Evolutionary conservation across 805 yeast genomes (phyloP).

Genomic region (Candida suzukii): DNA sequence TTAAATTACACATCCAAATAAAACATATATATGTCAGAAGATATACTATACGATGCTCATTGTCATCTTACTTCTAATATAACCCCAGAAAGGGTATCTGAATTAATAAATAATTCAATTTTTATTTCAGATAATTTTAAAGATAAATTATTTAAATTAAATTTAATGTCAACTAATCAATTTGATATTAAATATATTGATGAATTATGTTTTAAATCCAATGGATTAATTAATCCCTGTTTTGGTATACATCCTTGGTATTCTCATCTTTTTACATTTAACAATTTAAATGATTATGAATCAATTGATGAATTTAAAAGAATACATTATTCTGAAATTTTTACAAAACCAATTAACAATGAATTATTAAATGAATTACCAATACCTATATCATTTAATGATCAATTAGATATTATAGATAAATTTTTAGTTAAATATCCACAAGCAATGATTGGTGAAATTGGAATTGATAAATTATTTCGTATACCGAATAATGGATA

Average conservation of each 20-base stretch:
- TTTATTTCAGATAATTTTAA: background rate
- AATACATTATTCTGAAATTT: conserved; percentile 50
- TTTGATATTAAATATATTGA: conserved; percentile 26
- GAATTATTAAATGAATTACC: conserved; percentile 48
- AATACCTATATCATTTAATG: conserved; percentile 41
- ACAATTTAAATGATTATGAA: conserved; percentile 5
- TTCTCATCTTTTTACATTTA: conserved; percentile 51
- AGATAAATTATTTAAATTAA: conserved; percentile 3
- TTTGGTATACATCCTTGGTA: conserved; percentile 95
- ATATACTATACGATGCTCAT: conserved; percentile 28
- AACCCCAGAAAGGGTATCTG: conserved; percentile 2
- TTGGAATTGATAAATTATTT: conserved; percentile 82
- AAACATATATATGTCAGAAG: background rate
- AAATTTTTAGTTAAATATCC: conserved; percentile 18
- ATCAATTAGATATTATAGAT: conserved; percentile 28
- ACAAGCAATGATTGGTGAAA: conserved; percentile 63
- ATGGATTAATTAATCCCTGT: conserved; percentile 31
- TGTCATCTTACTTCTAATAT: conserved; percentile 29
- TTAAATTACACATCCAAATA: no score
- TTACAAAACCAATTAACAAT: conserved; percentile 33
- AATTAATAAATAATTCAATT: conserved; percentile 3
- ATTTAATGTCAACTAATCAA: conserved; percentile 44
- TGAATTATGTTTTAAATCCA: conserved; percentile 6
- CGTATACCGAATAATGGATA: conserved; percentile 57
- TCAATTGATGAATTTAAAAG: conserved; percentile 24